Percentiles rank a stretch among this genome's conserved stretches.
Evolutionary conservation across 257 asterid species (phyloP).

Genomic region (Solanum raphanifolium): DNA sequence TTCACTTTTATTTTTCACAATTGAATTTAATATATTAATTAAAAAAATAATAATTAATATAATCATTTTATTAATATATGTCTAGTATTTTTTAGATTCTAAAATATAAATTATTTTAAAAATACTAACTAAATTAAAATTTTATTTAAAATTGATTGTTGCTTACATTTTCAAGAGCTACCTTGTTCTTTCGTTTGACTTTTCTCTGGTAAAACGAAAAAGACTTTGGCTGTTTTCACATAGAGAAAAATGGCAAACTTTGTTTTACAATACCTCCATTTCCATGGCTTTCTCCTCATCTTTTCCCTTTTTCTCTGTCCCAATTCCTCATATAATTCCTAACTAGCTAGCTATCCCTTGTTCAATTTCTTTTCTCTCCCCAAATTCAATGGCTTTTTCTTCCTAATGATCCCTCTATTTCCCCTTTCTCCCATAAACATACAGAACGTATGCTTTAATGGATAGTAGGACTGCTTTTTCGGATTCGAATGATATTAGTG

Average conservation of each 20-base stretch:
- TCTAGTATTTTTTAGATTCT: no score
- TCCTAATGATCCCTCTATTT: not conserved
- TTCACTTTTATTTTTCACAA: no score
- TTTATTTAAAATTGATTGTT: not conserved
- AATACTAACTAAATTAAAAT: no score
- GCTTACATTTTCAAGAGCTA: not conserved
- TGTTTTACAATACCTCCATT: not conserved
- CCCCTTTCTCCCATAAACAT: not conserved
- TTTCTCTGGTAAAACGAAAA: not conserved
- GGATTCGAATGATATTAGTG: conserved; percentile 58
- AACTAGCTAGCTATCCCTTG: not conserved
- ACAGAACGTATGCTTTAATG: conserved; percentile 23
- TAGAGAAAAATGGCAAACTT: not conserved
- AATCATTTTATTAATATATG: no score
- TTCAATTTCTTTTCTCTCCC: not conserved
- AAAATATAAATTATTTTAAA: no score
- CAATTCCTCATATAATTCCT: not conserved
- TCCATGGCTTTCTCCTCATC: not conserved
- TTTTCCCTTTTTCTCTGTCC: not conserved
- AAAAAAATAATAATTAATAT: no score
- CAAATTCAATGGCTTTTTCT: not conserved
- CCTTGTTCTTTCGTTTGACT: conserved; percentile 29
- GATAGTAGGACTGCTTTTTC: conserved; percentile 39
- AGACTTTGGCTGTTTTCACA: not conserved
- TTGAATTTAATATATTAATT: no score